phyloP scores from a whole-genome alignment of 1,139 yeast species.

The Geotrichum candidum region DNA sequence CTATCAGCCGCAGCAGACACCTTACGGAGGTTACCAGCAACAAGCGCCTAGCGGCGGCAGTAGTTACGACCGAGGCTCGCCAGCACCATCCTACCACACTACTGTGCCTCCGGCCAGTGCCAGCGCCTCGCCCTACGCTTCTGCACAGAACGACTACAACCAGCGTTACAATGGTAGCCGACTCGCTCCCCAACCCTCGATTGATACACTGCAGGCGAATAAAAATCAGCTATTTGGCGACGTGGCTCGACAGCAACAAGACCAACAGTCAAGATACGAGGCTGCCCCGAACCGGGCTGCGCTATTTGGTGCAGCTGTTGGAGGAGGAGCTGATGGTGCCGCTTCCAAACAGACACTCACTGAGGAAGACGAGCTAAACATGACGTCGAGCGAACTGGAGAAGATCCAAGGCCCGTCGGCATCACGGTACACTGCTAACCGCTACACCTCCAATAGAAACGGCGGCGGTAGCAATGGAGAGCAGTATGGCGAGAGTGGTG shows the following conservation, averaged over 20 bases:
- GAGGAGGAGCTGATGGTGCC: not conserved
- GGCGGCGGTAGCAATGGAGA: not conserved
- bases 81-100: slow-evolving; percentile 17
- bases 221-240: slow-evolving; percentile 17
- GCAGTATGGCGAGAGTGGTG: not conserved
- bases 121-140: slow-evolving; percentile 26
- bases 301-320: slow-evolving; percentile 17
- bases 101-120: not conserved
- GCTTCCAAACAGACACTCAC: slow-evolving; percentile 36
- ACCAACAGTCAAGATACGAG: not conserved
- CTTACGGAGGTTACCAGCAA: not conserved
- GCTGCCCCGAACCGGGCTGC: slow-evolving; percentile 15
- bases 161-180: slow-evolving; percentile 24
- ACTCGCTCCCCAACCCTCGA: slow-evolving; percentile 23
- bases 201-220: slow-evolving; percentile 30
- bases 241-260: slow-evolving; percentile 11
- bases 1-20: not conserved
- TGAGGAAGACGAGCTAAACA: slow-evolving; percentile 54
- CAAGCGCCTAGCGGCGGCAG: slow-evolving; percentile 18
- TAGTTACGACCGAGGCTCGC: slow-evolving; percentile 37
- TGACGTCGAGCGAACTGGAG: slow-evolving; percentile 21
- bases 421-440: slow-evolving; percentile 1
- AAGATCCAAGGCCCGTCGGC: slow-evolving; percentile 1
- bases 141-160: slow-evolving; percentile 26
- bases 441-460: slow-evolving; percentile 5